These are phyloP conservation scores for Neurospora sp. DNA, from an alignment of 495 filamentous ascomycete genomes.

Conservation along the genomic window DNA sequence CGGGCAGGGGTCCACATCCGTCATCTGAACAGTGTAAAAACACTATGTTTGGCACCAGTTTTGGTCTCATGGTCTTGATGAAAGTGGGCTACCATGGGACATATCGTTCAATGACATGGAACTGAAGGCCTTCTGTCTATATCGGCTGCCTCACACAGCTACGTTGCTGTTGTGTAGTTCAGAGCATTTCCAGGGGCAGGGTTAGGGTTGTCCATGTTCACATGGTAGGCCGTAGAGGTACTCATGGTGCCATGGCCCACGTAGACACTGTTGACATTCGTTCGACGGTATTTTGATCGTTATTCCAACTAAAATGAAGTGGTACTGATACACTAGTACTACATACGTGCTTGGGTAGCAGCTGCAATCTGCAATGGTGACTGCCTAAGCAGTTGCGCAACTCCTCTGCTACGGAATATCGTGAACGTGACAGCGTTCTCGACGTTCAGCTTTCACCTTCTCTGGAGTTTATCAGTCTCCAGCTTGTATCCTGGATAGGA, in stretches of 20 bases:
- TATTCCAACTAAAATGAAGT: not conserved
- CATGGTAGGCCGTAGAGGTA: not conserved
- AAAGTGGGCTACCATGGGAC: not conserved
- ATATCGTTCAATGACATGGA: not conserved
- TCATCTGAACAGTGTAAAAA: not conserved
- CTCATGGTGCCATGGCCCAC: not conserved
- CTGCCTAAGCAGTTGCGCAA: too few species aligned
- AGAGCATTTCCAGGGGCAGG: not conserved
- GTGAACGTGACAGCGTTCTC: too few species aligned
- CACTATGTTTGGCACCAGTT: not conserved
- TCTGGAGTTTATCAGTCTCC: too few species aligned
- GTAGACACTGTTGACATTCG: not conserved
- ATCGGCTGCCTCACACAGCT: not conserved
- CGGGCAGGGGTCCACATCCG: not conserved
- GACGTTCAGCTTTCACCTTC: too few species aligned
- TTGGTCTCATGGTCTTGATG: not conserved
- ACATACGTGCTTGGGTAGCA: not conserved
- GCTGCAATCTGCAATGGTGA: too few species aligned
- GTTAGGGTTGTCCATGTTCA: not conserved
- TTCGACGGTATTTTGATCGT: not conserved
- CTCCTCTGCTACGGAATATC: too few species aligned
- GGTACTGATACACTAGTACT: not conserved
- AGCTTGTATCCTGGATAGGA: too few species aligned
- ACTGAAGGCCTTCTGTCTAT: not conserved
- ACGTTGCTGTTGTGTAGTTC: not conserved